Percentiles rank a stretch among this genome's conserved stretches.
Conservation (phyloP, 768 basidiomycete species). For the Lentinula lateritia region DNA sequence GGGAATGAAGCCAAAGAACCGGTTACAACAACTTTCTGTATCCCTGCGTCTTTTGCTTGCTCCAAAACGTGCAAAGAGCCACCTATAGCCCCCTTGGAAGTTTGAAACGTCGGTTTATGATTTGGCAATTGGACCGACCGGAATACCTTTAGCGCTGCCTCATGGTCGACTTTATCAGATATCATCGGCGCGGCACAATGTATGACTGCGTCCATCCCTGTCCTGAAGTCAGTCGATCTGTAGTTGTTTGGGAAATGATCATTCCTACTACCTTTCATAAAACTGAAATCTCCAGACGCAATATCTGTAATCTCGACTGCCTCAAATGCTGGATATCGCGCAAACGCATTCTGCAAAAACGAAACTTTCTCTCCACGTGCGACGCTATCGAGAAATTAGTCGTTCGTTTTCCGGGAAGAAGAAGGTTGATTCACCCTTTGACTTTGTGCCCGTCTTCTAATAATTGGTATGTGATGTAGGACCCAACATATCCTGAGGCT, state of each 20-base stretch:
- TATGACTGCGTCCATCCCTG: not conserved
- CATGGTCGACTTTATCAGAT: not conserved
- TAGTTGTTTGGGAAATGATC: too few relatives aligned
- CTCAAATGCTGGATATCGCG: constrained; percentile 8
- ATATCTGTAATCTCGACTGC: constrained; percentile 13
- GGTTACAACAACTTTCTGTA: constrained; percentile 3
- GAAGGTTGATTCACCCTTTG: constrained; percentile 3
- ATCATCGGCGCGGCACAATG: constrained; percentile 3
- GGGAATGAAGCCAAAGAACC: constrained; percentile 5
- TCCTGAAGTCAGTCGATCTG: not conserved
- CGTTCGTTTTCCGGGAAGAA: not conserved
- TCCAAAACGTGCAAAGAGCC: constrained; percentile 6
- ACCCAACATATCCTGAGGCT: constrained; percentile 14
- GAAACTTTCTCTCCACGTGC: constrained; percentile 8
- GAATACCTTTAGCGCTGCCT: not conserved
- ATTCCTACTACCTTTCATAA: not conserved
- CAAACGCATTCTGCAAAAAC: not conserved
- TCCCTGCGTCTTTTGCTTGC: constrained; percentile 5
- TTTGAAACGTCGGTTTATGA: not conserved
- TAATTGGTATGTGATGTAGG: constrained; percentile 12
- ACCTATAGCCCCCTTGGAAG: constrained; percentile 5
- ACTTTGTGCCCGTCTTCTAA: constrained; percentile 14
- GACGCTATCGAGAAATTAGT: not conserved
- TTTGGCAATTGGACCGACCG: too few relatives aligned
- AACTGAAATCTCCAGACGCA: constrained; percentile 6